Conservation (phyloP, 2,329 filamentous ascomycete species). For the Aspergillus ustus region DNA sequence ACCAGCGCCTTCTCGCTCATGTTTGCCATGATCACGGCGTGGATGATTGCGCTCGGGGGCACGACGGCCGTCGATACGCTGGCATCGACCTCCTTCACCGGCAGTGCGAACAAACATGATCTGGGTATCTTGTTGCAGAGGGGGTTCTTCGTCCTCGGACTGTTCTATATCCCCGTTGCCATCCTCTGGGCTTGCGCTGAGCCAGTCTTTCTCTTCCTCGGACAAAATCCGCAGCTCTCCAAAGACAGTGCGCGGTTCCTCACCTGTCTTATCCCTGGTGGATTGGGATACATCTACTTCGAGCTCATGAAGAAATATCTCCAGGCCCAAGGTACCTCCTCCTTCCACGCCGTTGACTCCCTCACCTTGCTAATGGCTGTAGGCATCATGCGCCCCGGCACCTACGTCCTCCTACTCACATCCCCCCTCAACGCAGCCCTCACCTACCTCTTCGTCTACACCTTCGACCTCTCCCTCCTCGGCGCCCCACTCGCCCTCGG, state of each 20-base stretch:
- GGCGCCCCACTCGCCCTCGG: slow-evolving; percentile 83
- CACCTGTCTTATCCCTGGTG: slow-evolving; percentile 75
- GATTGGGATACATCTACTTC: slow-evolving; percentile 85
- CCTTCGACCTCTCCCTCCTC: slow-evolving; percentile 70
- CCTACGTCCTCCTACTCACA: slow-evolving; percentile 64
- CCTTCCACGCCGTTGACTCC: not conserved
- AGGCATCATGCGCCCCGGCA: slow-evolving; percentile 69
- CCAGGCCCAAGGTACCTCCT: slow-evolving; percentile 57
- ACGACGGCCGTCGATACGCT: slow-evolving; percentile 86
- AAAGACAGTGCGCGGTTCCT: slow-evolving; percentile 74
- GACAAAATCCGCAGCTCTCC: slow-evolving; percentile 79
- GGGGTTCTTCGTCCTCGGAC: slow-evolving; percentile 71
- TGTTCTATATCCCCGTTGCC: slow-evolving; percentile 74
- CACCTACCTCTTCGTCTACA: slow-evolving; percentile 74
- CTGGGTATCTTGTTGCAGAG: slow-evolving; percentile 79
- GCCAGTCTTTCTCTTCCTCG: slow-evolving; percentile 72
- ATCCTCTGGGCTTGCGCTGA: slow-evolving; percentile 77
- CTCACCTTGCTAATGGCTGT: not conserved
- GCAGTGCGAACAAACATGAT: slow-evolving; percentile 76
- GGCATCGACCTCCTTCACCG: slow-evolving; percentile 81
- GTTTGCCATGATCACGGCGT: slow-evolving; percentile 89
- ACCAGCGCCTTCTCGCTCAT: slow-evolving; percentile 88
- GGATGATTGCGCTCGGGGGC: slow-evolving; percentile 83
- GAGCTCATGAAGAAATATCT: slow-evolving; percentile 71
- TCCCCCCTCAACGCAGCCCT: slow-evolving; percentile 63